These are phyloP conservation scores for Penicillium psychrosexuale DNA, from an alignment of 2,329 filamentous ascomycete genomes.

Conservation along the genomic window DNA sequence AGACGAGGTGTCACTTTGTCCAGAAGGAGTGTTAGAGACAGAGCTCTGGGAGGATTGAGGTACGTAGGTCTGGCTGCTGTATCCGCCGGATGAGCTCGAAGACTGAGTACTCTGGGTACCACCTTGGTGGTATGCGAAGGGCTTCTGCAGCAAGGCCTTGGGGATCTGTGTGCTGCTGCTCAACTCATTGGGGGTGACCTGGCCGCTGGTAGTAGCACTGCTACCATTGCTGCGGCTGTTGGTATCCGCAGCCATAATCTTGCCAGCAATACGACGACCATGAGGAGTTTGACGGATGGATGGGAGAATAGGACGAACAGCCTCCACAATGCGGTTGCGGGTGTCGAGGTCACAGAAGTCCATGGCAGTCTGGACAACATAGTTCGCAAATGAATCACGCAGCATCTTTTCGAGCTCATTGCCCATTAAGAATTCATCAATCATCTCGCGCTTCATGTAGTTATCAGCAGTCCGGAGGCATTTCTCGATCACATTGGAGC, in stretches of 20 bases:
- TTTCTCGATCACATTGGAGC: constrained; percentile 98
- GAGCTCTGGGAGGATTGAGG: constrained; percentile 19
- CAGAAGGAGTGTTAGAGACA: constrained; percentile 27
- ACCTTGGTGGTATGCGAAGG: constrained; percentile 28
- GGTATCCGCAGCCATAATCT: constrained; percentile 64
- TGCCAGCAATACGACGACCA: constrained; percentile 87
- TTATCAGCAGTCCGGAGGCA: constrained; percentile 79
- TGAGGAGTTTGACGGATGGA: constrained; percentile 87
- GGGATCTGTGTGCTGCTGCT: constrained; percentile 34
- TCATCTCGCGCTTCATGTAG: constrained; percentile 72
- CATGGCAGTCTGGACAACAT: constrained; percentile 94
- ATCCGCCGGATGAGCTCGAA: constrained; percentile 24
- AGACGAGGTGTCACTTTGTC: constrained; percentile 28
- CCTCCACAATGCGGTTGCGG: constrained; percentile 74
- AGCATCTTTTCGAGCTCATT: constrained; percentile 83
- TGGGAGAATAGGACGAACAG: constrained; percentile 79
- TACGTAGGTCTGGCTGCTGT: constrained; percentile 25
- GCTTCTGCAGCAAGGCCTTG: constrained; percentile 31
- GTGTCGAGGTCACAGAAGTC: constrained; percentile 74
- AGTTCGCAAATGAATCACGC: constrained; percentile 92
- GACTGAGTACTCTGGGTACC: constrained; percentile 29
- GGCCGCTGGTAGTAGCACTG: constrained; percentile 31
- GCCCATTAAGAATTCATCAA: constrained; percentile 72
- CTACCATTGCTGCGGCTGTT: constrained; percentile 39
- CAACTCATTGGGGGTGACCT: constrained; percentile 41